Evolutionary conservation across 2,329 filamentous ascomycete genomes (phyloP), one percentile per base, ranked within the genome.

Genomic region (Ceratocystis lukuohia): DNA sequence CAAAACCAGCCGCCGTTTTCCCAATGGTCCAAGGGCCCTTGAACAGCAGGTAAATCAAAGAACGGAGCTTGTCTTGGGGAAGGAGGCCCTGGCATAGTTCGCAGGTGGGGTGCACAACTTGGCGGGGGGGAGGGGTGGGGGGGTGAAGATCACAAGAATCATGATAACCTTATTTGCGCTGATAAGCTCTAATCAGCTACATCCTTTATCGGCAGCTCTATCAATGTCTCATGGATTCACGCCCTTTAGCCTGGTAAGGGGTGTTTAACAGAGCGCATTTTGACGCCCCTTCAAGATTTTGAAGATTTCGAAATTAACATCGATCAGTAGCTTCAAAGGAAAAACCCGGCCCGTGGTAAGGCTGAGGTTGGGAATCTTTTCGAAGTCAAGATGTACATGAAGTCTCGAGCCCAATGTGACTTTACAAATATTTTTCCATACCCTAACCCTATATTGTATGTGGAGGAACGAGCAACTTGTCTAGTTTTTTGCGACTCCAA

Each of bases 141-240:
- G 53, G 25, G 53, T 57, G 53, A 57, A 57, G 25, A 57, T 57
- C 53, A 15, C 20, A 15, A 28, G 5, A 30, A 22, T 8, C 20
- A 28, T 57, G 53, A 57, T 57, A 57, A 57, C 53, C 53, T 57
- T 57, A 57, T 17, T 57, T 57, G 3, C 28, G 53, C 25, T 57
- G 53, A 57, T 57, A 57, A 56, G 22, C 53, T 33, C 25, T 57
- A 57, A 37, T 57, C 53, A 57, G 53, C 53, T 57, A 28, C 53
- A 22, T 37, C 25, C 53, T 57, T 57, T 57, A 57, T 57, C 53
- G 25, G 53, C 53, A 57, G 53, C 53, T 57, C 15, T 57, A 22
- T 22, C 20, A 22, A 22, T 12, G 10, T 50, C 22, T n/a, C 5
- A 3, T 20, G 46, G 5, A 7, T n/a, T 20, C 6, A 22, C 17